Evolutionary conservation across 2,329 filamentous ascomycete genomes (phyloP).

Genomic region (Geosmithia putterillii): DNA sequence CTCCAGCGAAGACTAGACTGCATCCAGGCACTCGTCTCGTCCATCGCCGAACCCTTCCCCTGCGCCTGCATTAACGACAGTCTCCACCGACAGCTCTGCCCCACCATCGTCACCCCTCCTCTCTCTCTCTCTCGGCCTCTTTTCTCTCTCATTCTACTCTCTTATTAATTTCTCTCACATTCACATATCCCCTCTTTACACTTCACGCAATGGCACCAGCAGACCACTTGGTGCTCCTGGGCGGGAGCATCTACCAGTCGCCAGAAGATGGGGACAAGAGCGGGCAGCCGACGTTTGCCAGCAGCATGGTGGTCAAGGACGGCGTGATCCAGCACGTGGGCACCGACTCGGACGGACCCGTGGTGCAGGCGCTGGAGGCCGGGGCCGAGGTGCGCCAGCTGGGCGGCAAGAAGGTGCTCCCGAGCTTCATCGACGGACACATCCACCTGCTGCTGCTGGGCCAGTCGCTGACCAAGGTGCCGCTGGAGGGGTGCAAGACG

Average conservation of each 20-base stretch:
- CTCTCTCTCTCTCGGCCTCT: neutral
- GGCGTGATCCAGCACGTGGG: constrained; percentile 21
- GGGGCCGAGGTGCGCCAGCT: constrained; percentile 15
- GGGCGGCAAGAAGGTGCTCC: constrained; percentile 27
- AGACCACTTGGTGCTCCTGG: constrained; percentile 9
- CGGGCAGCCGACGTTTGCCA: constrained; percentile 14
- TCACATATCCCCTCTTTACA: neutral
- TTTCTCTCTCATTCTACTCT: neutral
- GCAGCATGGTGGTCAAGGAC: constrained; percentile 19
- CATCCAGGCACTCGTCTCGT: too few relatives aligned
- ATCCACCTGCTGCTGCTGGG: constrained; percentile 43
- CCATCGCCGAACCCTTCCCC: neutral
- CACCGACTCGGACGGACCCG: constrained; percentile 10
- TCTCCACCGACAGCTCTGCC: neutral
- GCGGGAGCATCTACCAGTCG: constrained; percentile 14
- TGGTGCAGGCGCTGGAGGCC: constrained; percentile 9
- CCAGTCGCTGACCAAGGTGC: constrained; percentile 37
- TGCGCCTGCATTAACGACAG: neutral
- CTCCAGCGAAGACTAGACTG: too few relatives aligned
- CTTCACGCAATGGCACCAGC: constrained; percentile 2
- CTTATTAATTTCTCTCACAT: neutral
- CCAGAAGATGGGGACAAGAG: constrained; percentile 10
- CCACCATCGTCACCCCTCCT: neutral
- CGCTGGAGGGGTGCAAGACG: constrained; percentile 32
- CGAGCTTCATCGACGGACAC: constrained; percentile 46